These are phyloP conservation scores for Suillus plorans DNA, from an alignment of 768 basidiomycete genomes.

Conservation along the genomic window DNA sequence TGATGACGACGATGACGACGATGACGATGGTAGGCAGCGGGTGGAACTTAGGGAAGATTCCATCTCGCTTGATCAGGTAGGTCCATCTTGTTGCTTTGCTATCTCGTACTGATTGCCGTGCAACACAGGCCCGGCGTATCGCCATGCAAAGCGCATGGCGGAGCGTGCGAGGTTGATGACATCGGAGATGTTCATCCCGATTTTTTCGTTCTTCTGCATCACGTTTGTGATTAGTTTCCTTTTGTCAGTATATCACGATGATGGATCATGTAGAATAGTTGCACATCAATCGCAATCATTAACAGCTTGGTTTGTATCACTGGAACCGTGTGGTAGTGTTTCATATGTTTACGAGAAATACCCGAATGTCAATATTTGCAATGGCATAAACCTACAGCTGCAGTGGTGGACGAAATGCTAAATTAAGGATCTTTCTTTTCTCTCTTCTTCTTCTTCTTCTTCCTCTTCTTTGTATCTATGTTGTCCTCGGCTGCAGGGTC, in stretches of 20 bases:
- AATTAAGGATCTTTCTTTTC: neutral
- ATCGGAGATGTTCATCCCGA: neutral
- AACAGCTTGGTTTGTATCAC: slow-evolving; percentile 9
- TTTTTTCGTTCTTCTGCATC: neutral
- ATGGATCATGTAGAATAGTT: slow-evolving; percentile 15
- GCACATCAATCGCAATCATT: slow-evolving; percentile 8
- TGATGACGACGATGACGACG: slow-evolving; percentile 76
- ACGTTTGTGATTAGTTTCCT: neutral
- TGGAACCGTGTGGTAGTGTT: neutral
- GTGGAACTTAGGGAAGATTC: slow-evolving; percentile 80
- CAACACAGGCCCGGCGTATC: slow-evolving; percentile 70
- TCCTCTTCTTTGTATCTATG: neutral
- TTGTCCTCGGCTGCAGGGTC: neutral
- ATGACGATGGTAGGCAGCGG: slow-evolving; percentile 62
- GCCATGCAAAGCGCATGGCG: slow-evolving; percentile 92
- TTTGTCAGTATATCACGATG: slow-evolving; percentile 2
- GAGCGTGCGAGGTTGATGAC: slow-evolving; percentile 52
- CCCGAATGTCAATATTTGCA: neutral
- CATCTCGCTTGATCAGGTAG: slow-evolving; percentile 91
- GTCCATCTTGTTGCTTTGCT: slow-evolving; percentile 16
- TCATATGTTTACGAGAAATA: neutral
- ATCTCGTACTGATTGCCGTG: slow-evolving; percentile 8
- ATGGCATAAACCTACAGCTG: neutral
- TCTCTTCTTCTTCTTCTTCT: neutral
- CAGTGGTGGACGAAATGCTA: too few species aligned